These are phyloP conservation scores for Podaxis sp. DNA, from an alignment of 768 basidiomycete species.

Conservation along the genomic window DNA sequence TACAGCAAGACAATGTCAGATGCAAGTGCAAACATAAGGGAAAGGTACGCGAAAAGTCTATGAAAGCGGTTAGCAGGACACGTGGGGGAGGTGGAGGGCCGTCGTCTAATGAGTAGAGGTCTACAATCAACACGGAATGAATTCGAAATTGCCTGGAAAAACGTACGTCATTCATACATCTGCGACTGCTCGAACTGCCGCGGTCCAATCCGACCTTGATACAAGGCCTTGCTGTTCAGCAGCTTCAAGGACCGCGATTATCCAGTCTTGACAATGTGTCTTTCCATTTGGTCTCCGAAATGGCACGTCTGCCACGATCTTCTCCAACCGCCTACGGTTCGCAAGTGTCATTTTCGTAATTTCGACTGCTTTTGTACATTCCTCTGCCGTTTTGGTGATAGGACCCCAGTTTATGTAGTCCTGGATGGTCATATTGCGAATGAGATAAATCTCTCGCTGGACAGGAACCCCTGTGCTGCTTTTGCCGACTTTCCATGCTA, in stretches of 20 bases:
- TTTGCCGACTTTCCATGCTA: constrained; percentile 11
- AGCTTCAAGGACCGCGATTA: constrained; percentile 8
- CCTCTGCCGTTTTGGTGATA: constrained; percentile 9
- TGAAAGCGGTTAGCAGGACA: neutral
- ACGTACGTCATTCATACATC: constrained; percentile 8
- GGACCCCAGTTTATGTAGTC: constrained; percentile 11
- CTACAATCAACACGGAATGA: neutral
- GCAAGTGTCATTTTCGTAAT: constrained; percentile 9
- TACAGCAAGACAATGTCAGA: neutral
- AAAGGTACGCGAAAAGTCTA: neutral
- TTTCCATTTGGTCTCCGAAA: constrained; percentile 6
- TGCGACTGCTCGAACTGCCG: constrained; percentile 1
- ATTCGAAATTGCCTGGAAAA: neutral
- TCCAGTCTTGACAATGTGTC: constrained; percentile 10
- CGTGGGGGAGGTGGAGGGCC: neutral
- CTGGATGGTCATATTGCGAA: constrained; percentile 6
- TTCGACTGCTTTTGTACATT: constrained; percentile 7
- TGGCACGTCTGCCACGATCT: constrained; percentile 2
- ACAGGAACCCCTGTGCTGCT: constrained; percentile 7
- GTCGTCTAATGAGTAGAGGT: neutral
- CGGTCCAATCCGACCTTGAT: constrained; percentile 5
- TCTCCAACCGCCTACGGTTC: constrained; percentile 8
- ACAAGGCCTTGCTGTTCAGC: constrained; percentile 9
- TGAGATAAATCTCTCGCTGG: constrained; percentile 8
- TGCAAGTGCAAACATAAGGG: neutral